Conservation (phyloP, 78 protist genomes). For the Dictyostelium purpureum region DNA sequence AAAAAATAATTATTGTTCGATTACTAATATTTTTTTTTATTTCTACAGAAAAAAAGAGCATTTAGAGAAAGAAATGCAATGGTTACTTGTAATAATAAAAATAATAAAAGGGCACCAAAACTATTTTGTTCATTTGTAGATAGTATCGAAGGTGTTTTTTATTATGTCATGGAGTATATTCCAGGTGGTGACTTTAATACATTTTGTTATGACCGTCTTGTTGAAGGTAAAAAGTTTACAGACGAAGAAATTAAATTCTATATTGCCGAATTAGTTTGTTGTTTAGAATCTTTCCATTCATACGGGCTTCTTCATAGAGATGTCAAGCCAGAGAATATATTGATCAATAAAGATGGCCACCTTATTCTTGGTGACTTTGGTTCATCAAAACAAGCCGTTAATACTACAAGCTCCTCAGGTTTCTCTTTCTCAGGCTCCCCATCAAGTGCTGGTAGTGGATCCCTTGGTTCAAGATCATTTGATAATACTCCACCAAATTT, state of each 20-base stretch:
- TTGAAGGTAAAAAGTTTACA: conserved; percentile 34
- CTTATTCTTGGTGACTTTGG: conserved; percentile 92
- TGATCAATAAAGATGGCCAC: conserved; percentile 84
- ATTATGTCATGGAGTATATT: conserved; percentile 57
- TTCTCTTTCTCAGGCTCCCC: too few species aligned
- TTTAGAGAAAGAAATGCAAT: conserved; percentile 75
- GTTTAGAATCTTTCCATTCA: conserved; percentile 84
- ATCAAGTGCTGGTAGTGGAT: background rate
- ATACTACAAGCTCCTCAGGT: too few species aligned
- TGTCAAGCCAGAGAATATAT: conserved; percentile 92
- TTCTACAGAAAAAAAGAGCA: conserved; percentile 58
- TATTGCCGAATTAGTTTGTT: conserved; percentile 48
- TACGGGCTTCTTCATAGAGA: conserved; percentile 93
- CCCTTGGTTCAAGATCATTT: background rate
- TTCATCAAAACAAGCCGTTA: conserved; percentile 76
- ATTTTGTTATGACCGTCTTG: conserved; percentile 13
- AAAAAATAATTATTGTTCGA: background rate
- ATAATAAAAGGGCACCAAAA: conserved; percentile 41
- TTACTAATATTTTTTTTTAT: background rate
- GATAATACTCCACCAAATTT: conserved; percentile 71
- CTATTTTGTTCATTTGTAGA: conserved; percentile 55
- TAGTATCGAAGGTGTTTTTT: conserved; percentile 26
- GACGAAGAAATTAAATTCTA: conserved; percentile 57
- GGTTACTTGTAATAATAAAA: conserved; percentile 31
- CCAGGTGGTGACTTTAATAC: conserved; percentile 63